Conservation (phyloP, 495 filamentous ascomycete genomes). For the Bathelium albidoporum region DNA sequence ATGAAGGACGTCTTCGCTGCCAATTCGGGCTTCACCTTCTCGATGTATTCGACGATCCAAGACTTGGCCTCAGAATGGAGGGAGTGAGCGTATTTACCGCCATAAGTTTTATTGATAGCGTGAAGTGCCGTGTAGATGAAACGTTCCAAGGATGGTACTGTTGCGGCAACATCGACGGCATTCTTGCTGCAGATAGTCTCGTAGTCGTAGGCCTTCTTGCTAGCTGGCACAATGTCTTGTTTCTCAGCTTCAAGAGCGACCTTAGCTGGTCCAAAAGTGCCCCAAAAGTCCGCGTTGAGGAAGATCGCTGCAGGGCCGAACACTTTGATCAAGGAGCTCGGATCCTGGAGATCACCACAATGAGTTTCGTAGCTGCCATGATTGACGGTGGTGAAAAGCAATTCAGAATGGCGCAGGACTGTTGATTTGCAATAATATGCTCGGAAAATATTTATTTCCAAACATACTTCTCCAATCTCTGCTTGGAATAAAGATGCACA, state of each 20-base stretch:
- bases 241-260: neutral
- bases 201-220: neutral
- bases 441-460: no score
- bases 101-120: neutral
- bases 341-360: constrained; percentile 10
- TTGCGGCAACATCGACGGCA: neutral
- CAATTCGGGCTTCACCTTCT: neutral
- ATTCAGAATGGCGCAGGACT: neutral
- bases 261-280: neutral
- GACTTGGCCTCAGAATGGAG: constrained; percentile 17
- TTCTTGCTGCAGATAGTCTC: neutral
- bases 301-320: constrained; percentile 15
- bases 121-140: neutral
- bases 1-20: constrained; percentile 29
- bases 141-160: neutral
- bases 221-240: neutral
- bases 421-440: neutral
- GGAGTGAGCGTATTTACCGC: constrained; percentile 11
- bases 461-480: no score
- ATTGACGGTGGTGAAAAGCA: neutral
- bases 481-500: no score
- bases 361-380: neutral
- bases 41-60: constrained; percentile 8
- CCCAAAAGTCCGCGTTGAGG: constrained; percentile 9
- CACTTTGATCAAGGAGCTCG: neutral